These are phyloP conservation scores for Dalbergia oliveri DNA, from an alignment of 306 rosid species.

Conservation along the genomic window DNA sequence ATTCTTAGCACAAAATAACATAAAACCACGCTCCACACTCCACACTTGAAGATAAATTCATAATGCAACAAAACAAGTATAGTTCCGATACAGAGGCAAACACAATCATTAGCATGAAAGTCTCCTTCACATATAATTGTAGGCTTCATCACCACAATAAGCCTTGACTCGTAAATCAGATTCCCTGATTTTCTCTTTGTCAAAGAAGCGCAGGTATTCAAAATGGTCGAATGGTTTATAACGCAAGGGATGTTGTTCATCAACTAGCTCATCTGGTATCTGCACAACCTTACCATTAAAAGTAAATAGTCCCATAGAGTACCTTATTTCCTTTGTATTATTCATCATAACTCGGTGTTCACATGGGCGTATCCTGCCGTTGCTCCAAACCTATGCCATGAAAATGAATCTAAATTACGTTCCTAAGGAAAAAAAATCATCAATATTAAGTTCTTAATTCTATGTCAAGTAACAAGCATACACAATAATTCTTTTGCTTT, in stretches of 20 bases:
- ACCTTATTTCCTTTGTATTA: slow-evolving; percentile 10
- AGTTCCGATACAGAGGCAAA: too few relatives aligned
- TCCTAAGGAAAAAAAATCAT: background rate
- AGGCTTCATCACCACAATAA: slow-evolving; percentile 25
- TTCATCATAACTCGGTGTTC: slow-evolving; percentile 45
- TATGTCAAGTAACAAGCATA: too few relatives aligned
- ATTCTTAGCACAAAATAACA: too few relatives aligned
- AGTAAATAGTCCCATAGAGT: slow-evolving; percentile 35
- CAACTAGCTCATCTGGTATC: slow-evolving; percentile 41
- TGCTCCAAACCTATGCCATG: slow-evolving; percentile 41
- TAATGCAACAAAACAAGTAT: too few relatives aligned
- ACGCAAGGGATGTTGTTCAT: slow-evolving; percentile 35
- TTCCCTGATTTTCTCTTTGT: background rate
- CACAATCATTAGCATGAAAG: too few relatives aligned
- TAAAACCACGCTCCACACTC: too few relatives aligned
- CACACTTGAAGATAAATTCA: too few relatives aligned
- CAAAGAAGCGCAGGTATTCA: slow-evolving; percentile 41
- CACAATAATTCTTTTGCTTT: too few relatives aligned
- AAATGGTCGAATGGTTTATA: slow-evolving; percentile 39
- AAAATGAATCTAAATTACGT: background rate
- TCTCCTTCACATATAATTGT: background rate
- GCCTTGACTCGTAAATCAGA: slow-evolving; percentile 8
- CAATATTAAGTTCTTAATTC: background rate
- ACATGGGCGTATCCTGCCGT: slow-evolving; percentile 37
- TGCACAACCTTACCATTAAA: slow-evolving; percentile 9